Evolutionary conservation across 345 rosid species (phyloP).

Genomic region (Brassica juncea): DNA sequence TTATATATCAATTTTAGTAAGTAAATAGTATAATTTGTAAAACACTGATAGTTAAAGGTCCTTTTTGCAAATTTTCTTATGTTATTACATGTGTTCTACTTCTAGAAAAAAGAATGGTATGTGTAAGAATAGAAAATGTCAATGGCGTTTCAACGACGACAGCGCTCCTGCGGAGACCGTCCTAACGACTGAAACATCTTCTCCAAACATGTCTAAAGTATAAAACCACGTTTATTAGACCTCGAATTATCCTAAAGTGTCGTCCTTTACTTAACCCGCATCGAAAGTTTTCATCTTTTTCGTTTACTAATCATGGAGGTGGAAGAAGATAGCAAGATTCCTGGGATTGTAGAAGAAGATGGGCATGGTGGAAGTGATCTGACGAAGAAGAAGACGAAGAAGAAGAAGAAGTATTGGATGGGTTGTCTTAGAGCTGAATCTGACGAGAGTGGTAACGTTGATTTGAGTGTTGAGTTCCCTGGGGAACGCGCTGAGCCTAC

Average conservation of each 20-base stretch:
- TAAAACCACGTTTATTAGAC: background rate
- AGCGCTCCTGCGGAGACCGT: constrained; percentile 5
- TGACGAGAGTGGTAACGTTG: constrained; percentile 52
- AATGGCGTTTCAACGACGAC: constrained; percentile 37
- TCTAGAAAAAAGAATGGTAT: constrained; percentile 4
- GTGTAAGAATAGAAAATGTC: constrained; percentile 22
- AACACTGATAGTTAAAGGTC: background rate
- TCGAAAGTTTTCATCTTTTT: constrained; percentile 27
- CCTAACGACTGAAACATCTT: constrained; percentile 23
- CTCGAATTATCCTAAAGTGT: constrained; percentile 1
- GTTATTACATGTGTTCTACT: background rate
- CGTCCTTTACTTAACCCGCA: background rate
- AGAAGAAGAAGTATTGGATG: constrained; percentile 36
- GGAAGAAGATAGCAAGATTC: background rate
- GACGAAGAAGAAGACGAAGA: constrained; percentile 14
- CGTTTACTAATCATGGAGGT: constrained; percentile 23
- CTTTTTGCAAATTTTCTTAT: background rate
- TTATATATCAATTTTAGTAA: background rate
- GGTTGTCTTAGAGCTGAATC: constrained; percentile 59
- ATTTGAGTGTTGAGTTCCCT: constrained; percentile 47
- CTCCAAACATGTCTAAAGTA: background rate
- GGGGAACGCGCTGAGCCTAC: constrained; percentile 50
- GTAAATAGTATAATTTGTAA: background rate
- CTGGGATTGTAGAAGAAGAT: background rate
- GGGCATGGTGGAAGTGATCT: background rate